Conservation (phyloP, 2,329 filamentous ascomycete genomes). For the Lachnellula suecica region DNA sequence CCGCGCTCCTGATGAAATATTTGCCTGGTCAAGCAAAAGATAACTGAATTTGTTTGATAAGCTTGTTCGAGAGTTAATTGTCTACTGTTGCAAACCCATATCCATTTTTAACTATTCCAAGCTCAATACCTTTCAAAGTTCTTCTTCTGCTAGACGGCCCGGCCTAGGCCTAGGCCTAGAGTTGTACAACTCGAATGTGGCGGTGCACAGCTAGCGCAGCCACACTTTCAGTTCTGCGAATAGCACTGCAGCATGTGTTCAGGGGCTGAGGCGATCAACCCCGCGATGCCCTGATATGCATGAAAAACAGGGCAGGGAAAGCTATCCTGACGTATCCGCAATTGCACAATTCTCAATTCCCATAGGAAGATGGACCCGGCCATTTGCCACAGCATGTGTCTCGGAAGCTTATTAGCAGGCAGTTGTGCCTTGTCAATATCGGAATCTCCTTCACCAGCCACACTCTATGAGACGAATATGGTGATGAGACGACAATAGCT, state of each 20-base stretch:
- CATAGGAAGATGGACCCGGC: not conserved
- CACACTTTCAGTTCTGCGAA: slow-evolving; percentile 8
- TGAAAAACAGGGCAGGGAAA: slow-evolving; percentile 17
- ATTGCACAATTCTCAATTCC: slow-evolving; percentile 2
- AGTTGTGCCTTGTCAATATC: not conserved
- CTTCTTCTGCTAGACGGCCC: too few species aligned
- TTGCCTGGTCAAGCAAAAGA: not conserved
- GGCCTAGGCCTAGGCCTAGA: not conserved
- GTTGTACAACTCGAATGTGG: slow-evolving; percentile 10
- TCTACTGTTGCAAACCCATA: too few species aligned
- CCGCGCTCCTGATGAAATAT: slow-evolving; percentile 22
- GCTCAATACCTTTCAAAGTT: too few species aligned
- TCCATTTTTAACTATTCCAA: too few species aligned
- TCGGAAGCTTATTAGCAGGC: not conserved
- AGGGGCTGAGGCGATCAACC: not conserved
- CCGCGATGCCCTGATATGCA: slow-evolving; percentile 4
- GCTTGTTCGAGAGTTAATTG: too few species aligned
- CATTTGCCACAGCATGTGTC: slow-evolving; percentile 18
- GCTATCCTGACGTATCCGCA: slow-evolving; percentile 4
- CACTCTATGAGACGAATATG: slow-evolving; percentile 4
- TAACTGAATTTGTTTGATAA: too few species aligned
- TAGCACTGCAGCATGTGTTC: not conserved
- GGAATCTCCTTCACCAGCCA: slow-evolving; percentile 5
- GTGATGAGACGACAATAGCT: slow-evolving; percentile 3
- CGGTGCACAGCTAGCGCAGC: slow-evolving; percentile 17